phyloP scores from a whole-genome alignment of 1,284 basidiomycete species.

The Dichomitus squalens region DNA sequence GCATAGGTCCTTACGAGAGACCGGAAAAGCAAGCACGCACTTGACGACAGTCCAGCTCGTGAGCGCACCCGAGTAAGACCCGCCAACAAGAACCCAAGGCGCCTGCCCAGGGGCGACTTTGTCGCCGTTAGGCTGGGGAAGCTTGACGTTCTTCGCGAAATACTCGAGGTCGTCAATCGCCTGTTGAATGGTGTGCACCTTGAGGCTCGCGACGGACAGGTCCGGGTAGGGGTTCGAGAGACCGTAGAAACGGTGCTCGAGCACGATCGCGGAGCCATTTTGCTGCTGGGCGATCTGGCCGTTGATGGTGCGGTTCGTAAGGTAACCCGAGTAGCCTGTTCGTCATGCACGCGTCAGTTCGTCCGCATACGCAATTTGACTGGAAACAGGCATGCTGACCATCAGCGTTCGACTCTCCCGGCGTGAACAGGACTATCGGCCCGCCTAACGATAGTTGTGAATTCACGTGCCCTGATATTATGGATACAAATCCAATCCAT shows the following conservation, averaged over 20 bases:
- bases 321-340: constrained; percentile 47
- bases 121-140: constrained; percentile 69
- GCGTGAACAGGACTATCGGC: constrained; percentile 64
- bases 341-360: background rate
- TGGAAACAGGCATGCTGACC: constrained; percentile 30
- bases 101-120: constrained; percentile 56
- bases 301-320: constrained; percentile 66
- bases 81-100: constrained; percentile 73
- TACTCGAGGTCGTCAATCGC: constrained; percentile 72
- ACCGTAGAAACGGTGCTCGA: constrained; percentile 61
- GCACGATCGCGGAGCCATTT: constrained; percentile 60
- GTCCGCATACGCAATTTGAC: background rate
- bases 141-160: constrained; percentile 65
- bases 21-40: constrained; percentile 38
- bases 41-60: constrained; percentile 74
- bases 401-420: constrained; percentile 47
- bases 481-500: background rate
- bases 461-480: background rate
- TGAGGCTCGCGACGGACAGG: constrained; percentile 59
- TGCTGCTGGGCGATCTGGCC: constrained; percentile 70
- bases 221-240: constrained; percentile 60
- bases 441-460: constrained; percentile 45
- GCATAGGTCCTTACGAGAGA: background rate
- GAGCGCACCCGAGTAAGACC: constrained; percentile 71
- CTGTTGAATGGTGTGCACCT: constrained; percentile 68